These are phyloP conservation scores for Physcomitrium patens DNA, from an alignment of 225 moss, liverwort and hornwort species.

Conservation along the genomic window DNA sequence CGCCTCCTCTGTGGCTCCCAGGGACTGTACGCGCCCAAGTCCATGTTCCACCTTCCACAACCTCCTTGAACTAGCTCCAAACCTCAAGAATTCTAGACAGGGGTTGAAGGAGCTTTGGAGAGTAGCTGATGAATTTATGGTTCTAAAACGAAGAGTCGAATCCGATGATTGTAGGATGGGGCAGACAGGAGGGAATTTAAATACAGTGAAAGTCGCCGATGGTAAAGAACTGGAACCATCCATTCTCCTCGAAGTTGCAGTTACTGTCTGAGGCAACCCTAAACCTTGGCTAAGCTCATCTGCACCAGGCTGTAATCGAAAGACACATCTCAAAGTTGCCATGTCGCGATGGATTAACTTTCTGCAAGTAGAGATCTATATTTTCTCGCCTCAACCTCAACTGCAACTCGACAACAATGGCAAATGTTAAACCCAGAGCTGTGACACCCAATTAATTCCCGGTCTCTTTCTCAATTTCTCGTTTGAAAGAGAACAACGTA, in stretches of 20 bases:
- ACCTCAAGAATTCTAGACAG: conserved; percentile 29
- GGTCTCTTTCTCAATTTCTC: too few species aligned
- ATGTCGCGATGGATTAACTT: conserved; percentile 26
- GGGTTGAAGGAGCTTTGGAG: conserved; percentile 25
- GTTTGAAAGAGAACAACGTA: neutral
- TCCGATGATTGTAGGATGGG: conserved; percentile 17
- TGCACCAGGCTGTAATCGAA: conserved; percentile 49
- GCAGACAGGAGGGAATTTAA: conserved; percentile 23
- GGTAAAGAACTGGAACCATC: conserved; percentile 41
- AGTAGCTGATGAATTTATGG: conserved; percentile 30
- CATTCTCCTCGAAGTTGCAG: conserved; percentile 40
- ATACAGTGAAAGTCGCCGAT: conserved; percentile 8
- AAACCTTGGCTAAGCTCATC: conserved; percentile 39
- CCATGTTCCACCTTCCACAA: conserved; percentile 44
- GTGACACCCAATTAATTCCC: too few species aligned
- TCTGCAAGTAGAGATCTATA: neutral
- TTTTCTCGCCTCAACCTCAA: neutral
- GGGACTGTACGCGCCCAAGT: conserved; percentile 61
- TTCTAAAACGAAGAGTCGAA: conserved; percentile 25
- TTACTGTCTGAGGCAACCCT: conserved; percentile 56
- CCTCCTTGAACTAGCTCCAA: conserved; percentile 9
- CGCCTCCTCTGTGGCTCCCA: conserved; percentile 77
- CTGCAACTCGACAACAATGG: neutral
- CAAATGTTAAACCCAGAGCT: neutral
- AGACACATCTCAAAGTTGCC: conserved; percentile 62